Base-by-base conservation (phyloP, 441 rosid genomes). In the Erodium texanum region DNA sequence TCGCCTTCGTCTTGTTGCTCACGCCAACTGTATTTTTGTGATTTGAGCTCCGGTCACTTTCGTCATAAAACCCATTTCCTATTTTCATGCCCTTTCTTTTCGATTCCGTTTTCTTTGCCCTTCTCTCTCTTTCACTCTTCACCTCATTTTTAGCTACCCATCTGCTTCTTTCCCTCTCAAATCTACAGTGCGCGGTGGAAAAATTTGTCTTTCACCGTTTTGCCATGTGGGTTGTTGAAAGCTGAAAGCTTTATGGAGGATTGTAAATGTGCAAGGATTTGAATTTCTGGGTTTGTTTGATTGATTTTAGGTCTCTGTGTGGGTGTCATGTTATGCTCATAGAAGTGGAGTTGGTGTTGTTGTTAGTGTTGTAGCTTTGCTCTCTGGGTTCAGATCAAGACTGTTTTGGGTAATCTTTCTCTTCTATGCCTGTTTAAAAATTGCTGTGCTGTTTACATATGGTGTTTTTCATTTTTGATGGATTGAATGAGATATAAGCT, bases 351-450 rank as follows among this genome's bases (percentile, higher is more conserved):
- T n/a, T n/a, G n/a, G n/a, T n/a, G n/a, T n/a, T n/a, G n/a, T n/a
- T n/a, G n/a, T n/a, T n/a, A n/a, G 58, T 52, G 58, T 52, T 52
- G 22, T 52, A 52, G 59, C 59, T 52, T 52, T 52, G 59, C 59
- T 52, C 59, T 52, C 18, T 52, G 59, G 23, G n/a, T n/a, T n/a
- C n/a, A n/a, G n/a, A n/a, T n/a, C n/a, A n/a, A n/a, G n/a, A n/a
- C 59, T 52, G 59, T 52, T 52, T 52, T 52, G 59, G 59, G 59
- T 52, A 52, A n/a, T n/a, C 59, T 19, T 52, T 52, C 59, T 52
- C 20, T 52, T 52, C 59, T 18, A 8, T 52, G 10, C 7, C 59
- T 52, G 22, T n/a, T n/a, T n/a, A n/a, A n/a, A 18, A 16, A 22
- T 52, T 52, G 9, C 18, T n/a, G n/a, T n/a, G n/a, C n/a, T n/a